Evolutionary conservation across 1,139 yeast species (phyloP), one percentile per base, ranked within the genome.

Genomic region (Diutina ranongensis): DNA sequence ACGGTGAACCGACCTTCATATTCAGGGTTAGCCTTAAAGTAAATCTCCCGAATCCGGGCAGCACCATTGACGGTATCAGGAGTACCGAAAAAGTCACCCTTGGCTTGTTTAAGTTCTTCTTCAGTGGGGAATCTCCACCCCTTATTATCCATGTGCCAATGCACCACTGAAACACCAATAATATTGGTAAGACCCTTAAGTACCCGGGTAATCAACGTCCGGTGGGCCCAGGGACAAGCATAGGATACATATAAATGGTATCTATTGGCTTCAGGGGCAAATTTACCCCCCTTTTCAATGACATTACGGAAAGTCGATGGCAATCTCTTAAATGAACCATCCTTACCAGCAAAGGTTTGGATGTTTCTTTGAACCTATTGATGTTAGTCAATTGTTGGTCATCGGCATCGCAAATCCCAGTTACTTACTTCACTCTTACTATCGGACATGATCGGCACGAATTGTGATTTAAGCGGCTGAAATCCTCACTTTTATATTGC

Each of bases 201-300:
- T n/a, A 72, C 64, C 46, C 97, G 68, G 7, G 83, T 72, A 49
- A 88, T 81, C 53, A 89, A 68, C 0, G 94, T 78, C 51, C 97
- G 75, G 59, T 87, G 95, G 1, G 97, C 97, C 87, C 96, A 89
- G 3, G 97, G 97, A 64, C 97, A 89, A 1, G 96, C 96, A 46
- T 71, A 67, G 1, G 94, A 82, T 19, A 88, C 94, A 56, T 86
- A 89, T 49, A 89, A 74, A 64, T 89, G 96, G 61, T 89, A 89
- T 55, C 97, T 73, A 50, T 77, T 78, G 45, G 74, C 72, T 57
- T 86, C 97, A 0, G 96, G 84, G 16, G 80, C 68, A 57, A 80
- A 83, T 50, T 72, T 64, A 41, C 83, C 73, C 12, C 80, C 80
- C 1, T 80, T 75, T 45, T 74, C 74, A 49, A 88, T 78, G 28